Conservation (phyloP, 2,329 filamentous ascomycete species). For the Mycosphaerella arachidis region DNA sequence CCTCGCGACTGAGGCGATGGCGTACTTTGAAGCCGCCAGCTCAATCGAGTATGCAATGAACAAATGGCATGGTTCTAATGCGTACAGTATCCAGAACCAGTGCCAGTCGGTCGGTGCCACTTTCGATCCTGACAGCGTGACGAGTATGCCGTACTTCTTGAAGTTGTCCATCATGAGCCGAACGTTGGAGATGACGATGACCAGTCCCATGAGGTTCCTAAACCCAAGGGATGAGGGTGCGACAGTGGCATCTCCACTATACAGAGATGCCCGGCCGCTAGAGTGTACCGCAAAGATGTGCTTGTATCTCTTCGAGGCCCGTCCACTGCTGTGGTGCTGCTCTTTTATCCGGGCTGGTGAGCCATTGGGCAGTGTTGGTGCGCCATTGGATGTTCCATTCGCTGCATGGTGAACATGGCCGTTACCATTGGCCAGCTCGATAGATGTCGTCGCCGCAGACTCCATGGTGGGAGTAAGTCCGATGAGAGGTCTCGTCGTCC, state of each 20-base stretch:
- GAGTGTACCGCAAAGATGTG: constrained; percentile 88
- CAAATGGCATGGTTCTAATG: constrained; percentile 84
- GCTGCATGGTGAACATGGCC: not conserved
- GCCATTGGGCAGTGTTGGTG: not conserved
- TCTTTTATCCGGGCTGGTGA: not conserved
- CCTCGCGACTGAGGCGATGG: constrained; percentile 61
- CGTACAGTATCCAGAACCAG: constrained; percentile 59
- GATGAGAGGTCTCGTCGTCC: not conserved
- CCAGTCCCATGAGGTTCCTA: constrained; percentile 91
- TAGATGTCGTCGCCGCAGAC: constrained; percentile 5
- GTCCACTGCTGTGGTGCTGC: not conserved
- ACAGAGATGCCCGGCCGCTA: constrained; percentile 65
- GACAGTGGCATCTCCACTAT: constrained; percentile 74
- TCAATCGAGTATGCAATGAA: constrained; percentile 90
- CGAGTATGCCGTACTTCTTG: constrained; percentile 93
- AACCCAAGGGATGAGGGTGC: constrained; percentile 88
- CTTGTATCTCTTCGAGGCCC: constrained; percentile 65
- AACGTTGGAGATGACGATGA: constrained; percentile 86
- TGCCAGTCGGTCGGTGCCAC: constrained; percentile 24
- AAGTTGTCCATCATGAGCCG: constrained; percentile 95
- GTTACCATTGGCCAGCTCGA: constrained; percentile 2
- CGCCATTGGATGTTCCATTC: not conserved
- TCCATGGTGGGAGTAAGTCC: not conserved
- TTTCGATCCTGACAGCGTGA: constrained; percentile 70
- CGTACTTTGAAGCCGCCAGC: constrained; percentile 72